Evolutionary conservation across 1,284 basidiomycete species (phyloP).

Genomic region (Puccinia triticina): DNA sequence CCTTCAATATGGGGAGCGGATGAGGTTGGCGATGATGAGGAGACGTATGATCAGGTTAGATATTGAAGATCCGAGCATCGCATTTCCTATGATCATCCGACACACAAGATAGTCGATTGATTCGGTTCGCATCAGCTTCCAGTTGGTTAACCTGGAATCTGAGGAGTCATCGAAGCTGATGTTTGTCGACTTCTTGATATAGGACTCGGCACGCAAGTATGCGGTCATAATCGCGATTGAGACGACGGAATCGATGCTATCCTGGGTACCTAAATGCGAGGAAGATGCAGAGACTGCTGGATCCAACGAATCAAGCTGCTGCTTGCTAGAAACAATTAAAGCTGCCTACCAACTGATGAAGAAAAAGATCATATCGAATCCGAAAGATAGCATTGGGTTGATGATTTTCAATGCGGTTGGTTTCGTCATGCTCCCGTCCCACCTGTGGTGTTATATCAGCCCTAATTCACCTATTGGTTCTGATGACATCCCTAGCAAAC

Average conservation of each 20-base stretch:
- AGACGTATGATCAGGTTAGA: background rate
- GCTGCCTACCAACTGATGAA: conserved; percentile 35
- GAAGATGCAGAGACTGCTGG: background rate
- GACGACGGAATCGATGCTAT: conserved; percentile 28
- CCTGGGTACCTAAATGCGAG: background rate
- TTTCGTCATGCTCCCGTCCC: conserved; percentile 9
- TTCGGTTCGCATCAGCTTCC: background rate
- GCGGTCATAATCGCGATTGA: conserved; percentile 37
- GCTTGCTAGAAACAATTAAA: conserved; percentile 28
- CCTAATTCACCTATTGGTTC: background rate
- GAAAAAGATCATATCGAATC: conserved; percentile 35
- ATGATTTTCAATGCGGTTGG: conserved; percentile 43
- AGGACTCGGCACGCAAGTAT: conserved; percentile 12
- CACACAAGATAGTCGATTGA: background rate
- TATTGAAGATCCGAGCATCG: background rate
- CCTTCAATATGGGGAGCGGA: background rate
- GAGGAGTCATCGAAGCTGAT: background rate
- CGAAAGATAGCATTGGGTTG: conserved; percentile 35
- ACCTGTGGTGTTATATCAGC: background rate
- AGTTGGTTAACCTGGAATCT: background rate
- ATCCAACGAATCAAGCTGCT: conserved; percentile 2
- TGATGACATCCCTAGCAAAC: conserved; percentile 9
- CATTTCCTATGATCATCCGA: too few species aligned
- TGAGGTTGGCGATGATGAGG: background rate
- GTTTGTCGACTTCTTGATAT: background rate